These are phyloP conservation scores for Stenocarpella maydis DNA, from an alignment of 2,329 filamentous ascomycete species.

Conservation along the genomic window DNA sequence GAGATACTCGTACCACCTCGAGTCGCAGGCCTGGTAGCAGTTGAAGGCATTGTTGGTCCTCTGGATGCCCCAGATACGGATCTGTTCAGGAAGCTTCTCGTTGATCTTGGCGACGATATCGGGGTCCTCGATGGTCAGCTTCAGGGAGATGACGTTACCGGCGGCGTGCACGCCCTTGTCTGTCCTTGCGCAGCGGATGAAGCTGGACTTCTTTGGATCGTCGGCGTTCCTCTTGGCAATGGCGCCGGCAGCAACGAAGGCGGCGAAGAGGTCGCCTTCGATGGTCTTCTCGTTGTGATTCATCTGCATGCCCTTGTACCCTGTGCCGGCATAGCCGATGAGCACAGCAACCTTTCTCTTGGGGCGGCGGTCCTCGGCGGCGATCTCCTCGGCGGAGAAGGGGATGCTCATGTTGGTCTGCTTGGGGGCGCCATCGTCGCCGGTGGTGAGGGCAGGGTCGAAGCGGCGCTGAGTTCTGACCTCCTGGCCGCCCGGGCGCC, in stretches of 20 bases:
- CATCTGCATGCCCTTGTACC: constrained; percentile 98
- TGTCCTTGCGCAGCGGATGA: constrained; percentile 92
- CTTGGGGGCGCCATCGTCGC: constrained; percentile 42
- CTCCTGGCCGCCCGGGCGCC: constrained; percentile 11
- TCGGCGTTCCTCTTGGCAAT: constrained; percentile 97
- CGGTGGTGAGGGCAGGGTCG: constrained; percentile 4
- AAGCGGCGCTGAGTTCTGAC: constrained; percentile 25
- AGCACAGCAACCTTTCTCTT: constrained; percentile 97
- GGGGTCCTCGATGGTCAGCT: constrained; percentile 92
- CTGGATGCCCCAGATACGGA: constrained; percentile 93
- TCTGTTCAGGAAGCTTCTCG: constrained; percentile 81
- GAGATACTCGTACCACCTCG: constrained; percentile 95
- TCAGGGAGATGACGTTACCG: constrained; percentile 93
- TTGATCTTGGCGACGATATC: constrained; percentile 94
- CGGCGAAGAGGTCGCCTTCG: constrained; percentile 92
- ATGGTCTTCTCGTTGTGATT: constrained; percentile 86
- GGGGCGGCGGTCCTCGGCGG: constrained; percentile 82
- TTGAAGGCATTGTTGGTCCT: constrained; percentile 91
- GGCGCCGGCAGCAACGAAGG: constrained; percentile 88
- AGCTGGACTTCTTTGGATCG: constrained; percentile 94
- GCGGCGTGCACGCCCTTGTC: constrained; percentile 98
- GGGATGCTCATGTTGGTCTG: constrained; percentile 65
- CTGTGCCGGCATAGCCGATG: constrained; percentile 94
- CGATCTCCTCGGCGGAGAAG: constrained; percentile 81
- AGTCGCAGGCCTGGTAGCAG: constrained; percentile 94